Evolutionary conservation across 2,329 filamentous ascomycete genomes (phyloP), one percentile per base, ranked within the genome.

Genomic region (Aspergillus caelatus): DNA sequence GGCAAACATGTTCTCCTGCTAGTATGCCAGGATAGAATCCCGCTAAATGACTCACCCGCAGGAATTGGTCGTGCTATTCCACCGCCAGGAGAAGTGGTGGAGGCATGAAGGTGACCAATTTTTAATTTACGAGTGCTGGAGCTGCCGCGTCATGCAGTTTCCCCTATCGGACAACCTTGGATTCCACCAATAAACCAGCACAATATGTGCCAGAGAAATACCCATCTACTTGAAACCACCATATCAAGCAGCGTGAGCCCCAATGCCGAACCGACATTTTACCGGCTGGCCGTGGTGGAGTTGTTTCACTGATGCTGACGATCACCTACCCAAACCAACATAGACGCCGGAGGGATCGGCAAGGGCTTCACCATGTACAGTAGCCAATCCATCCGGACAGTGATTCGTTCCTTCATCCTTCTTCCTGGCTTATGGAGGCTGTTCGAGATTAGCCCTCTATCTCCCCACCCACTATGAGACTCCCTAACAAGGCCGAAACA

Each of bases 241-340:
- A 54, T 21, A 34, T 54, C 21, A 23, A 54, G n/a, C 52, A 54
- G 32, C 23, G 28, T 21, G 30, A 36, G 30, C n/a, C 1, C 52
- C 30, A 54, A 54, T 54, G 30, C 52, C 52, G 52, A 54, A 54
- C 52, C 52, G 52, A 54, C n/a, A 54, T 54, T 54, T 54, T 36
- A 5, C 52, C 52, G 52, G 52, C 21, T 36, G 52, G 32, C 32
- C 9, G 19, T 36, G 30, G 52, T 54, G 52, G 52, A 54, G 30
- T 21, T 23, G 52, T 54, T 36, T 54, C 52, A 36, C 5, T 14
- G 19, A 36, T 50, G 52, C 52, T 54, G 52, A 54, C 30, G 52
- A 54, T 54, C 52, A 54, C 52, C 52, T 54, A 54, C 52, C 52
- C 19, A 36, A 54, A 36, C 30, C 19, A 54, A 54, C n/a, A 16